Base-by-base conservation (phyloP, 1,284 basidiomycete genomes). In the Apiotrichum sp. region DNA sequence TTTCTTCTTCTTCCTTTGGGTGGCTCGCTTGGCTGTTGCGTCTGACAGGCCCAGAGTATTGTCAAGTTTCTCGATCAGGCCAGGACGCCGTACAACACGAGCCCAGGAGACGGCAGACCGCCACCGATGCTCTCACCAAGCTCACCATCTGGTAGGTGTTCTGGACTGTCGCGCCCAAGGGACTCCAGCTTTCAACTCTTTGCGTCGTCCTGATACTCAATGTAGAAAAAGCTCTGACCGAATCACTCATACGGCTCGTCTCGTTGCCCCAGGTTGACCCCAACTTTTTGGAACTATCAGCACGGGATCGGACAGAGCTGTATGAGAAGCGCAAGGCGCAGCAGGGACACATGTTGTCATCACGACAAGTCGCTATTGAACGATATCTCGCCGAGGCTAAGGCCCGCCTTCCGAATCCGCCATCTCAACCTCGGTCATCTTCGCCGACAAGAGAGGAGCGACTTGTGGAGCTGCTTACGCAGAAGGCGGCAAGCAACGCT, bases 21-120 rank as follows among this genome's bases (percentile, higher is more conserved):
- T 38, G 22, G 22, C 22, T 22, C 22, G 22, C 22, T 22, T 22
- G 22, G 22, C 22, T 22, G 22, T 22, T 22, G 22, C 22, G 22
- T 22, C 22, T 22, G 22, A 22, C 22, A 22, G 32, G 22, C 9
- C 4, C 58, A 91, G 87, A 78, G 81, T 38, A 87, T 93, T 60
- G 80, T 88, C 53, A 83, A 86, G 55, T 89, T 93, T 70, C 78
- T 93, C 43, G 90, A 92, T 77, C 86, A 85, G 67, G 88, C 87
- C 14, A 83, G 88, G 50, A 3, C 81, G 82, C 64, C 85, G 84
- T 14, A 14, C 8, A 39, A 34, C 3, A 32, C 42, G 6, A 6
- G 38, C 3, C 85, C 84, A 0, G 70, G 76, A 9, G 63, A 64
- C 3, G 59, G 64, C 14, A 83, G 84, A 2, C 89, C 89, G 0